Evolutionary conservation across 805 yeast genomes (phyloP), one percentile per base, ranked within the genome.

Genomic region (Lachancea mirantina): DNA sequence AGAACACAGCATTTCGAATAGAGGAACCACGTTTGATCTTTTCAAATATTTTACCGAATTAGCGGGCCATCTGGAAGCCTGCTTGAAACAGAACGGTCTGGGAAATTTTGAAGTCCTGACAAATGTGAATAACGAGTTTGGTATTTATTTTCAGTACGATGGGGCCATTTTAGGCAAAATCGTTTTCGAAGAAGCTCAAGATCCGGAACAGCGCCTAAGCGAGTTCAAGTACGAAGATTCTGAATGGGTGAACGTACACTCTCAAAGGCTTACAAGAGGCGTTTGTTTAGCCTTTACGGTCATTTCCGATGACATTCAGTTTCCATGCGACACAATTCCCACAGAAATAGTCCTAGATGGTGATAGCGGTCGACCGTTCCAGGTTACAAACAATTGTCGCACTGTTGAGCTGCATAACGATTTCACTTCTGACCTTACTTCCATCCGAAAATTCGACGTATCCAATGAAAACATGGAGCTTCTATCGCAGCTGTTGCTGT

Each of bases 41-140:
- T 57, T 57, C 43, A 55, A 45, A 25, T 57, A 57, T 34, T 55
- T 43, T 29, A 57, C 59, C 2, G 56, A 52, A 28, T 28, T 55
- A 8, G 42, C 50, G 24, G 44, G 40, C 18, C 46, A 41, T 14
- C 28, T 55, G 3, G 32, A 43, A 14, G 36, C 45, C 3, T 52
- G 39, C 30, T 42, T 53, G n/a, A 28, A 25, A 2, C 49, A 43
- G 10, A 35, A 40, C n/a, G 19, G 36, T 3, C 24, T 45, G 16
- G n/a, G n/a, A n/a, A 28, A 42, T 5, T 41, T 43, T 27, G 37
- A 39, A 13, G 43, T 55, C 3, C 35, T 31, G 19, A 46, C 52
- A 5, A 57, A 57, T 36, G 39, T 50, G 26, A 39, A 49, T 30
- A 45, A 50, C 30, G 41, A 41, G 22, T 54, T 57, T 35, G 61